These are phyloP conservation scores for Leishmania tarentolae DNA, from an alignment of 208 protist genomes.

Conservation along the genomic window DNA sequence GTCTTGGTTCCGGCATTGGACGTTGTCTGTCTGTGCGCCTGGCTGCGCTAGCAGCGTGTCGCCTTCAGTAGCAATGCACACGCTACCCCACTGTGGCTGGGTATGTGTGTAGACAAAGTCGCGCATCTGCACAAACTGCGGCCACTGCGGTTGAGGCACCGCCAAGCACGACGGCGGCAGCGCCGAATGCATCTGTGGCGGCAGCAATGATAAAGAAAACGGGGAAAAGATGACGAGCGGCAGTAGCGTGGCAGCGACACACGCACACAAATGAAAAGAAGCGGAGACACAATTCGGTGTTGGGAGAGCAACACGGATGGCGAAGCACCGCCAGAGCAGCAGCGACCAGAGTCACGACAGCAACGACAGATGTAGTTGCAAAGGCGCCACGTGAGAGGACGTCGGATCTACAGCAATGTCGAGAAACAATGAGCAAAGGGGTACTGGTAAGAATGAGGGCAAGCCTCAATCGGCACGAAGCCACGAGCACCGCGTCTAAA, in stretches of 20 bases:
- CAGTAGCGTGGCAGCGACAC: not conserved
- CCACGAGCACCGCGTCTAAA: not conserved
- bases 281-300: not conserved
- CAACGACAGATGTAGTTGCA: not conserved
- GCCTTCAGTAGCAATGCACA: not conserved
- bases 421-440: not conserved
- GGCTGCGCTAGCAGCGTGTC: not conserved
- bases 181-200: not conserved
- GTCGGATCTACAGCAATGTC: not conserved
- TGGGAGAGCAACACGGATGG: not conserved
- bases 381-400: not conserved
- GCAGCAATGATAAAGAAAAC: not conserved
- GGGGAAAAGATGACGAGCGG: not conserved
- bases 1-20: not conserved
- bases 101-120: slow-evolving; percentile 55
- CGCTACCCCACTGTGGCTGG: slow-evolving; percentile 54
- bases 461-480: not conserved
- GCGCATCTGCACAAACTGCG: slow-evolving; percentile 30
- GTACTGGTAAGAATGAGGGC: not conserved
- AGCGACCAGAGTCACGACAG: not conserved
- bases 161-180: not conserved
- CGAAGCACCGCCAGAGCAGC: not conserved
- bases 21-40: not conserved
- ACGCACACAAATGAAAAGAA: not conserved
- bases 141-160: slow-evolving; percentile 46